Conservation (phyloP, 2,329 filamentous ascomycete genomes). For the Drechslerella coelobrocha region DNA sequence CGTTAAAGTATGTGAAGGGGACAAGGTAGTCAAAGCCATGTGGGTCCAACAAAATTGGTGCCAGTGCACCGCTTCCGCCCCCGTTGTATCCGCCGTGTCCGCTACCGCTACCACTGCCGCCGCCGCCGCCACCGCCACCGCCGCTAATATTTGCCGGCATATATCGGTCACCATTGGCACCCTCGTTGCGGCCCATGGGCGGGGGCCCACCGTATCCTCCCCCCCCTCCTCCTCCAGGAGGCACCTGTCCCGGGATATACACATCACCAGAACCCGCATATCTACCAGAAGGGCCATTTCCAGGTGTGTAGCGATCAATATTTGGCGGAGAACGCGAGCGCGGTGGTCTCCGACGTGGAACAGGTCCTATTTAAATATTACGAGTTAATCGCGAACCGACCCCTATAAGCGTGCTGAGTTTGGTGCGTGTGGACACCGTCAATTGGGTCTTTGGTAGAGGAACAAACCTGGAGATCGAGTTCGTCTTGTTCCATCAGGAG, state of each 20-base stretch:
- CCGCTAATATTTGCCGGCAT: constrained; percentile 53
- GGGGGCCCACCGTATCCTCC: constrained; percentile 23
- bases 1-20: constrained; percentile 54
- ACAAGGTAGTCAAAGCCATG: constrained; percentile 55
- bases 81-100: background rate
- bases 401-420: constrained; percentile 5
- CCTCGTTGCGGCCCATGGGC: constrained; percentile 27
- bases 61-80: constrained; percentile 21
- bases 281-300: constrained; percentile 59
- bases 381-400: background rate
- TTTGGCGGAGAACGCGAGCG: constrained; percentile 65
- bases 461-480: constrained; percentile 48
- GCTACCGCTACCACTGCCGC: too few relatives aligned
- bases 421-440: background rate
- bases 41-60: constrained; percentile 52
- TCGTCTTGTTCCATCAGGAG: constrained; percentile 31
- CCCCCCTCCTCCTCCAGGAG: constrained; percentile 16
- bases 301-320: constrained; percentile 85
- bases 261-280: constrained; percentile 48
- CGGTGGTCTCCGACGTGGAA: constrained; percentile 52
- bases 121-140: too few relatives aligned
- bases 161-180: constrained; percentile 52
- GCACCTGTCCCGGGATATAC: constrained; percentile 49
- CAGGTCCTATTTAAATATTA: constrained; percentile 42
- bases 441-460: background rate